phyloP scores from a whole-genome alignment of 2,329 filamentous ascomycete species.

The Ophiostoma quercus region DNA sequence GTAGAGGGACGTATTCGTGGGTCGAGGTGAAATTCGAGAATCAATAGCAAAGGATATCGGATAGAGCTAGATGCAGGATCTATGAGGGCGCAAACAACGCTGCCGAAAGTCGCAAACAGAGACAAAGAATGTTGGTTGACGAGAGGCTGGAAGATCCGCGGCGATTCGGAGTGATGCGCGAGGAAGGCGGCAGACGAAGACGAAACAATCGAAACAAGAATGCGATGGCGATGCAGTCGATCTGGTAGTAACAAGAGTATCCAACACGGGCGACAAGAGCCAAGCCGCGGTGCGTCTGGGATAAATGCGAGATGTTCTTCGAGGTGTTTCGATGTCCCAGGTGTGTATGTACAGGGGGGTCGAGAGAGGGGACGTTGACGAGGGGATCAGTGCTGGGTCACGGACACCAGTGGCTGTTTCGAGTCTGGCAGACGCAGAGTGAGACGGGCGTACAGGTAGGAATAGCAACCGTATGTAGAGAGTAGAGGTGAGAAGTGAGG shows the following conservation, averaged over 20 bases:
- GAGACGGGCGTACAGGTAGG: not conserved
- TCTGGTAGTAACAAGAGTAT: not conserved
- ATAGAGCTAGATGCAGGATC: not conserved
- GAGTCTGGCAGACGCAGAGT: not conserved
- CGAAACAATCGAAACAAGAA: constrained; percentile 7
- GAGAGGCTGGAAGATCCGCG: not conserved
- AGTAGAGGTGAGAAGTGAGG: not conserved
- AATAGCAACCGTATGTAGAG: not conserved
- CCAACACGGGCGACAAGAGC: not conserved
- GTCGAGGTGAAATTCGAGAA: not conserved
- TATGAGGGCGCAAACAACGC: not conserved
- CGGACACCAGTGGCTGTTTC: constrained; percentile 13
- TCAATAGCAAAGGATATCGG: not conserved
- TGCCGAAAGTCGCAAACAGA: not conserved
- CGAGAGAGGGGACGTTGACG: constrained; percentile 14
- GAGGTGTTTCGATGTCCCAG: not conserved
- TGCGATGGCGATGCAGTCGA: not conserved
- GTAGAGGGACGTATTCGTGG: not conserved
- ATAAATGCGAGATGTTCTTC: not conserved
- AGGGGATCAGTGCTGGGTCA: constrained; percentile 10
- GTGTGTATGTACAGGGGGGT: constrained; percentile 14
- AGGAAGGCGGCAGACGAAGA: not conserved
- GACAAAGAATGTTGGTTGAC: not conserved
- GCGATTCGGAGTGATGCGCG: not conserved
- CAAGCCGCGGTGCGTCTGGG: constrained; percentile 9